Conservation (phyloP, 2,329 filamentous ascomycete species). For the Aspergillus piperis region DNA sequence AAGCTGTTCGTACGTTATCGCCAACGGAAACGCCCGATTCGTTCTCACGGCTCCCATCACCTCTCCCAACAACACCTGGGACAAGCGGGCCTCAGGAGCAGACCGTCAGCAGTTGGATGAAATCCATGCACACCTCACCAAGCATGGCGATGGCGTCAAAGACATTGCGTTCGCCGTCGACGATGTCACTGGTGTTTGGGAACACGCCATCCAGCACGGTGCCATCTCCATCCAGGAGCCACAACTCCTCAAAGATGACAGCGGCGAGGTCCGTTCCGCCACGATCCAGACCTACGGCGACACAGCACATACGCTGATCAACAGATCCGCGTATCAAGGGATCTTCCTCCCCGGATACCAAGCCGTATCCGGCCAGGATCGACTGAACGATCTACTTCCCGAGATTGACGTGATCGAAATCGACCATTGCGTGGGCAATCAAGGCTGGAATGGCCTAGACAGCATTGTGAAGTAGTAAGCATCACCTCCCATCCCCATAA, state of each 20-base stretch:
- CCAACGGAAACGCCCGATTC: constrained; percentile 75
- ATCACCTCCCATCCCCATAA: no score
- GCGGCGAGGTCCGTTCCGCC: constrained; percentile 65
- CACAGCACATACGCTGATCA: constrained; percentile 83
- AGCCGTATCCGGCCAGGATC: constrained; percentile 48
- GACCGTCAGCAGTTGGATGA: constrained; percentile 65
- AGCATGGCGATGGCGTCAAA: constrained; percentile 83
- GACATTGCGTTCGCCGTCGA: constrained; percentile 89
- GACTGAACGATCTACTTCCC: constrained; percentile 55
- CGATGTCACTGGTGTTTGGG: constrained; percentile 73
- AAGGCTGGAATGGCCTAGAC: constrained; percentile 83
- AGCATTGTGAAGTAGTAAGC: constrained; percentile 55
- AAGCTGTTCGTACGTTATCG: constrained; percentile 77
- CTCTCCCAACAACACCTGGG: constrained; percentile 53
- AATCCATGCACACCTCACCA: constrained; percentile 76
- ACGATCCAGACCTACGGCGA: constrained; percentile 85
- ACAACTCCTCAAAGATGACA: neutral
- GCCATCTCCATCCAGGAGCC: constrained; percentile 18
- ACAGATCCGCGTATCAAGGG: constrained; percentile 66
- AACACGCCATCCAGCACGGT: constrained; percentile 59
- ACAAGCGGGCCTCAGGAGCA: constrained; percentile 43
- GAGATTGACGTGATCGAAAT: constrained; percentile 68
- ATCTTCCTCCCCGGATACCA: constrained; percentile 78
- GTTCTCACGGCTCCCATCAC: constrained; percentile 81
- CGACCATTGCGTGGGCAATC: constrained; percentile 94